Conservation (phyloP, 179 eudicot species). For the Carnegiea gigantea region DNA sequence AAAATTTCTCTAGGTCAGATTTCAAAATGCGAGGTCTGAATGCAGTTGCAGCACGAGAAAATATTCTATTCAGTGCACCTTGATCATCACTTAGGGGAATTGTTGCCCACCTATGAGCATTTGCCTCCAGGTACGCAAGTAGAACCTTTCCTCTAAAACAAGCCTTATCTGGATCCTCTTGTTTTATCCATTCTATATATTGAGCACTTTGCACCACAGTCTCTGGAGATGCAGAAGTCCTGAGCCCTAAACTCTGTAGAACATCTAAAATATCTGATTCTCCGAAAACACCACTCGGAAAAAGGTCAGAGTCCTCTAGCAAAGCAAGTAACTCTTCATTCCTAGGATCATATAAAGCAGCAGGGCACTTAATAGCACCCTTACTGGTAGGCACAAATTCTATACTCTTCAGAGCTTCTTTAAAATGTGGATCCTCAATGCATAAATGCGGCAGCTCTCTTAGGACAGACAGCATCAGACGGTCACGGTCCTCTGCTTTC, state of each 20-base stretch:
- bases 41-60: slow-evolving; percentile 77
- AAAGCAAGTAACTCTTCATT: slow-evolving; percentile 87
- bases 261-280: slow-evolving; percentile 72
- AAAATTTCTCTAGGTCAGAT: slow-evolving; percentile 90
- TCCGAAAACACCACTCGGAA: slow-evolving; percentile 67
- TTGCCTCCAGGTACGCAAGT: slow-evolving; percentile 91
- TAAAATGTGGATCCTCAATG: slow-evolving; percentile 75
- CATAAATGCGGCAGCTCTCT: slow-evolving; percentile 89
- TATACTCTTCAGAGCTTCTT: slow-evolving; percentile 63
- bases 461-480: slow-evolving; percentile 75
- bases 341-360: slow-evolving; percentile 84
- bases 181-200: slow-evolving; percentile 63
- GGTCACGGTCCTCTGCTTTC: slow-evolving; percentile 73
- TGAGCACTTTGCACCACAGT: slow-evolving; percentile 87
- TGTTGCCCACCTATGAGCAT: slow-evolving; percentile 85
- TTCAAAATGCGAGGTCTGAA: slow-evolving; percentile 62
- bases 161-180: slow-evolving; percentile 69
- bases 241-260: slow-evolving; percentile 85
- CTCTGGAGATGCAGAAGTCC: slow-evolving; percentile 75
- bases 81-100: slow-evolving; percentile 48
- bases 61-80: slow-evolving; percentile 68
- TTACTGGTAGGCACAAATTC: slow-evolving; percentile 77
- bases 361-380: slow-evolving; percentile 67
- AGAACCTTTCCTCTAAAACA: slow-evolving; percentile 76
- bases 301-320: slow-evolving; percentile 84